A percentile compares a stretch with the other conserved stretches of the same genome.
These are phyloP conservation scores for Colletotrichum sp. DNA, from an alignment of 2,329 filamentous ascomycete genomes.

Conservation along the genomic window DNA sequence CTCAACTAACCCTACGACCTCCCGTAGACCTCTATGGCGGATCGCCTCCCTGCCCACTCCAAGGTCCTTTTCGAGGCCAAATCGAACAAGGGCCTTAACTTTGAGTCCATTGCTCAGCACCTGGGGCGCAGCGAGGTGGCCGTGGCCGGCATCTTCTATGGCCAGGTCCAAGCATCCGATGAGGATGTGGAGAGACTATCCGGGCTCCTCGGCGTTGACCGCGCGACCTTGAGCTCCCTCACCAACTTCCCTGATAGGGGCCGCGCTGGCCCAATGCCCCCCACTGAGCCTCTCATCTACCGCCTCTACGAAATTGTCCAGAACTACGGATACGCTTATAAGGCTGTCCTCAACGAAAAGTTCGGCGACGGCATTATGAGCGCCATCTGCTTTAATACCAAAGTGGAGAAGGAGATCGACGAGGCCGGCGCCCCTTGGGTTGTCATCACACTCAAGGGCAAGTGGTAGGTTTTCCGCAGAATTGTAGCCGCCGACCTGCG, in stretches of 20 bases:
- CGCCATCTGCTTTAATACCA: slow-evolving; percentile 88
- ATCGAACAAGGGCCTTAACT: slow-evolving; percentile 74
- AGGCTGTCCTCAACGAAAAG: slow-evolving; percentile 95
- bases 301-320: slow-evolving; percentile 92
- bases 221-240: slow-evolving; percentile 65
- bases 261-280: slow-evolving; percentile 80
- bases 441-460: slow-evolving; percentile 81
- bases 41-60: slow-evolving; percentile 73
- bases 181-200: slow-evolving; percentile 74
- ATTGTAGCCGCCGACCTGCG: neutral
- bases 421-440: slow-evolving; percentile 82
- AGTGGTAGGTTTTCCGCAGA: slow-evolving; percentile 65
- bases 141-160: slow-evolving; percentile 89
- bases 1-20: neutral
- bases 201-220: slow-evolving; percentile 65
- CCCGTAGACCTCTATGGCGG: slow-evolving; percentile 65
- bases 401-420: slow-evolving; percentile 93
- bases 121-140: slow-evolving; percentile 84
- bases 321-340: slow-evolving; percentile 96
- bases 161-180: slow-evolving; percentile 75
- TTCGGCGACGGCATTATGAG: slow-evolving; percentile 96
- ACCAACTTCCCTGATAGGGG: slow-evolving; percentile 82
- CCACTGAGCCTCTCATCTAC: slow-evolving; percentile 86
- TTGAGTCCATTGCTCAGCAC: slow-evolving; percentile 76
- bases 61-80: slow-evolving; percentile 82